Evolutionary conservation across 768 basidiomycete species (phyloP), one percentile per base, ranked within the genome.

Genomic region (Podaxis rugospora): DNA sequence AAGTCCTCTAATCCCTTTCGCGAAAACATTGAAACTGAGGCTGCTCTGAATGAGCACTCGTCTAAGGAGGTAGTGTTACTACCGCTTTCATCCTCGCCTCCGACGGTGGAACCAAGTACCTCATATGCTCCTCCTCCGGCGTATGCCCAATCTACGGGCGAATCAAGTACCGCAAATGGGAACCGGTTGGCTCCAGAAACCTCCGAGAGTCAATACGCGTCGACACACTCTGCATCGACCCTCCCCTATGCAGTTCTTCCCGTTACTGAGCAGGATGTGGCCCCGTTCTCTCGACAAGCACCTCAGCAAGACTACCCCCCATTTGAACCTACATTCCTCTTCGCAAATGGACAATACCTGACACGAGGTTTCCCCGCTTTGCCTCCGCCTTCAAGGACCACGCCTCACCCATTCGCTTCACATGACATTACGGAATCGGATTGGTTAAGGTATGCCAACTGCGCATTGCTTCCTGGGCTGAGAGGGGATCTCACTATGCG

Each of bases 381-480:
- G 5, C 73, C 77, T 0, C 84, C 84, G 0, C 77, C 78, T 1
- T 73, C 77, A 3, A 58, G 62, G 28, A 28, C 66, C 7, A 62
- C 63, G 16, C 76, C 75, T 9, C 84, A 86, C 65, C 83, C 83
- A 25, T 86, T 86, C 65, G 65, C 67, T 23, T 71, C 76, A 51
- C 80, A 82, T 67, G 83, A 85, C 64, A 68, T 86, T 3, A 64
- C 57, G 0, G 77, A 84, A 68, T 71, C 68, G 16, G 84, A 85
- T 66, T 85, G 84, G 84, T 65, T 69, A 42, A 71, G 74, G 76
- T 80, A 55, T 50, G 67, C 64, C 7, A 4, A 13, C 2, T 40
- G 16, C 39, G 39, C 39, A 13, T 40, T 40, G 32, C 32, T 32
- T 9, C 32, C 7, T 32, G 32, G 32, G 27, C 39, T 39, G 39